phyloP scores from a whole-genome alignment of 139 green algal genomes.

The Trebouxia sp. region DNA sequence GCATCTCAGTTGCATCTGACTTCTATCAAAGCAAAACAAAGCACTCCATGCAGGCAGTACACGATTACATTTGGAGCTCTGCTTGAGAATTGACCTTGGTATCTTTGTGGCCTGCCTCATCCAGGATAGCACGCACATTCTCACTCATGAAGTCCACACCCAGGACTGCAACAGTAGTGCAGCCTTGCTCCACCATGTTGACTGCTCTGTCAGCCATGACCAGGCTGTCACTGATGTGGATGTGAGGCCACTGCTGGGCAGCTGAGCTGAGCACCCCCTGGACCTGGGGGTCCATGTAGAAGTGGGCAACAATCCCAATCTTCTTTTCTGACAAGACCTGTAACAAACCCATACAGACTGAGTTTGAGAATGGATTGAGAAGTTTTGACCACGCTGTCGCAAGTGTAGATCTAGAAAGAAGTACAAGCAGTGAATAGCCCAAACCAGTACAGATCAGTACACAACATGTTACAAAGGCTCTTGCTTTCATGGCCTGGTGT shows the following conservation, averaged over 20 bases:
- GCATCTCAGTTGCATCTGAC: too few species aligned
- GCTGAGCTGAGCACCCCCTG: constrained; percentile 89
- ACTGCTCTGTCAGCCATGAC: constrained; percentile 90
- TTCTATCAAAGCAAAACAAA: too few species aligned
- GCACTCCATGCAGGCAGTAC: background rate
- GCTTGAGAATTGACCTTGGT: constrained; percentile 43
- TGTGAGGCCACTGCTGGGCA: constrained; percentile 86
- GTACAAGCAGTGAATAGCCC: too few species aligned
- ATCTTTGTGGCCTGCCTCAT: constrained; percentile 74
- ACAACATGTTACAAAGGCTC: too few species aligned
- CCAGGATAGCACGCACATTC: constrained; percentile 96
- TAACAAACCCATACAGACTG: too few species aligned
- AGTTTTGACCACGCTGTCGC: too few species aligned
- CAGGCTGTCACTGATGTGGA: constrained; percentile 94
- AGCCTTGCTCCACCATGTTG: constrained; percentile 83
- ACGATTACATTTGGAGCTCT: background rate
- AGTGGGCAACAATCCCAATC: constrained; percentile 98
- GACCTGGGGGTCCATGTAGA: constrained; percentile 99
- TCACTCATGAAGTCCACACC: constrained; percentile 99
- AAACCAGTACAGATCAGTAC: too few species aligned
- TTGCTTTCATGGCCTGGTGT: too few species aligned
- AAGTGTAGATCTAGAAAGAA: too few species aligned
- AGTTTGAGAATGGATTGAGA: too few species aligned
- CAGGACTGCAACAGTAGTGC: constrained; percentile 85
- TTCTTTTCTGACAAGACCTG: constrained; percentile 76